phyloP scores from a whole-genome alignment of 1,284 basidiomycete genomes.

The Stygiomarasmius scandens region DNA sequence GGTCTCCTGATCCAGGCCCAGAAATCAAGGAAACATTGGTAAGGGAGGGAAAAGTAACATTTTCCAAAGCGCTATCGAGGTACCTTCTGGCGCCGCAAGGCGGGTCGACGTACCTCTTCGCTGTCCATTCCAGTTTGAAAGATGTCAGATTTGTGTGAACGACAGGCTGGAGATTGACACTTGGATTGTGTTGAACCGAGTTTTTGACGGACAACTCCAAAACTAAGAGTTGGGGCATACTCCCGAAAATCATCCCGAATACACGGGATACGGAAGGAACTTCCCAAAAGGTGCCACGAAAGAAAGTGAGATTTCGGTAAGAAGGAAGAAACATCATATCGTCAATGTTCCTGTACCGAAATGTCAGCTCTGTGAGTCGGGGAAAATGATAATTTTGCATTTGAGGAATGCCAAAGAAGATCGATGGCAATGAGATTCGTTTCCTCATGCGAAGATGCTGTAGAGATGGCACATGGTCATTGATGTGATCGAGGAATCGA shows the following conservation, averaged over 20 bases:
- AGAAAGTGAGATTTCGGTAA: neutral
- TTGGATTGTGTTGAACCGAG: neutral
- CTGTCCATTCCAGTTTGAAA: neutral
- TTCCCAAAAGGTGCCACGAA: neutral
- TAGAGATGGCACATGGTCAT: neutral
- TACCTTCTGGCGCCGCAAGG: neutral
- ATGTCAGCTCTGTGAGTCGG: too few relatives aligned
- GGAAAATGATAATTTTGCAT: too few relatives aligned
- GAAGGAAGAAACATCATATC: neutral
- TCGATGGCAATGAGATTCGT: too few relatives aligned
- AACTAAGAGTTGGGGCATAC: neutral
- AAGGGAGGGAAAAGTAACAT: neutral
- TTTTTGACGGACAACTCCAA: neutral
- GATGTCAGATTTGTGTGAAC: neutral
- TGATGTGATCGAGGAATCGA: too few relatives aligned
- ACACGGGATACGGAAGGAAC: neutral
- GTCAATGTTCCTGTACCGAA: neutral
- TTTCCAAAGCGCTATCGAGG: neutral
- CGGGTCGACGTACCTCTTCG: neutral
- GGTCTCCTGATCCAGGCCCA: too few relatives aligned
- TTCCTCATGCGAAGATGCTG: too few relatives aligned
- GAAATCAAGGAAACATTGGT: neutral
- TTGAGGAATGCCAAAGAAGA: too few relatives aligned
- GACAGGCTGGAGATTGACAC: neutral
- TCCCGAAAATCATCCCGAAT: neutral